phyloP scores from a whole-genome alignment of 352 stramenopile genomes.

The Phytophthora syringae region DNA sequence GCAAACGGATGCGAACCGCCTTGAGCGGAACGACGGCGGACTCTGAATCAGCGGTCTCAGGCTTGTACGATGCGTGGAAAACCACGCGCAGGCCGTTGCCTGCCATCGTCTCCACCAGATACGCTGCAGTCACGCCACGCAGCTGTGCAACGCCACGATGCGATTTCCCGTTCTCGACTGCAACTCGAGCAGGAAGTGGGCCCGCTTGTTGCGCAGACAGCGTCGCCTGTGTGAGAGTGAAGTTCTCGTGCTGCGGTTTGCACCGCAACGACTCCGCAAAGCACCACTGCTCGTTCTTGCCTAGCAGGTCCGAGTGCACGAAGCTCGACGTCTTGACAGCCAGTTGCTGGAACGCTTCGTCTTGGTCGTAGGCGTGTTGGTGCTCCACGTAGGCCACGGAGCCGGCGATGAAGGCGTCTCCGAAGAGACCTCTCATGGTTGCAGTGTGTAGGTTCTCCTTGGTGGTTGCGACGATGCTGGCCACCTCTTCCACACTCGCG shows the following conservation, averaged over 20 bases:
- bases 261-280: conserved; percentile 39
- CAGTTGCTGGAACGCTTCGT: conserved; percentile 20
- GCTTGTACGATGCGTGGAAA: conserved; percentile 42
- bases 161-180: conserved; percentile 13
- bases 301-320: conserved; percentile 39
- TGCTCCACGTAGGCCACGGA: conserved; percentile 33
- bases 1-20: conserved; percentile 16
- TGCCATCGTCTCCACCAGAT: conserved; percentile 37
- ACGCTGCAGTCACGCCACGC: conserved; percentile 32
- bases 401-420: conserved; percentile 39
- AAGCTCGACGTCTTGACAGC: conserved; percentile 43
- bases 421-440: conserved; percentile 45
- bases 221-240: conserved; percentile 33
- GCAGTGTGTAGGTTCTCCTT: conserved; percentile 26
- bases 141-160: conserved; percentile 48
- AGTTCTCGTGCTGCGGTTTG: conserved; percentile 18
- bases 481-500: conserved; percentile 43
- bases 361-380: neutral
- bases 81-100: conserved; percentile 38
- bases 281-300: conserved; percentile 54
- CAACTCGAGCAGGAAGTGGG: conserved; percentile 20
- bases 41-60: neutral
- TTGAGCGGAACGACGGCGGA: neutral
- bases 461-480: conserved; percentile 24
- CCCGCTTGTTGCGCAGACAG: conserved; percentile 11